Conservation (phyloP, 257 asterid species). For the Solanum chaucha region DNA sequence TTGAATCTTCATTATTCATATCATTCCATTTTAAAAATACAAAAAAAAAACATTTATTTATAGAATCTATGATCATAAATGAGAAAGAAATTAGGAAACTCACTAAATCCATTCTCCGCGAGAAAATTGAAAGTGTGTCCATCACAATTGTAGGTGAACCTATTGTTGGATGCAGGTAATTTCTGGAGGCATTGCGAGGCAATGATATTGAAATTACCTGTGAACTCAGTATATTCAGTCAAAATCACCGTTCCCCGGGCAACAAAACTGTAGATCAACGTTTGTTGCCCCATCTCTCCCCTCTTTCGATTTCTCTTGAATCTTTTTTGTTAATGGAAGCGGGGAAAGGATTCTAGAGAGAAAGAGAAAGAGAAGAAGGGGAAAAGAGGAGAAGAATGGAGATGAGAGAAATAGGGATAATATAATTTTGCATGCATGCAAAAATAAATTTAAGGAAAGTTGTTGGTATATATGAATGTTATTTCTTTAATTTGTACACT, state of each 20-base stretch:
- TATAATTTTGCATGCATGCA: not conserved
- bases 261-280: constrained; percentile 90
- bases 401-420: constrained; percentile 5
- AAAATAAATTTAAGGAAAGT: not conserved
- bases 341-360: not conserved
- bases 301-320: not conserved
- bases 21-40: not conserved
- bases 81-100: constrained; percentile 9
- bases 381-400: not conserved
- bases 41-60: not conserved
- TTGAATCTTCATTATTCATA: not conserved
- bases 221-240: constrained; percentile 84
- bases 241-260: constrained; percentile 87
- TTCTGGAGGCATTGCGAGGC: constrained; percentile 94
- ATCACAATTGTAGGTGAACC: constrained; percentile 93
- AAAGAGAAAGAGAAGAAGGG: not conserved
- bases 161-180: constrained; percentile 82
- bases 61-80: not conserved
- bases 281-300: constrained; percentile 49
- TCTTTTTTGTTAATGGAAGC: not conserved
- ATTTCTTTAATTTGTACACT: not conserved
- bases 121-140: constrained; percentile 93
- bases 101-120: constrained; percentile 82
- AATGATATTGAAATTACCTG: constrained; percentile 83
- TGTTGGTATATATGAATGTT: not conserved